Conservation (phyloP, 345 rosid genomes). For the Melaleuca alternifolia region DNA sequence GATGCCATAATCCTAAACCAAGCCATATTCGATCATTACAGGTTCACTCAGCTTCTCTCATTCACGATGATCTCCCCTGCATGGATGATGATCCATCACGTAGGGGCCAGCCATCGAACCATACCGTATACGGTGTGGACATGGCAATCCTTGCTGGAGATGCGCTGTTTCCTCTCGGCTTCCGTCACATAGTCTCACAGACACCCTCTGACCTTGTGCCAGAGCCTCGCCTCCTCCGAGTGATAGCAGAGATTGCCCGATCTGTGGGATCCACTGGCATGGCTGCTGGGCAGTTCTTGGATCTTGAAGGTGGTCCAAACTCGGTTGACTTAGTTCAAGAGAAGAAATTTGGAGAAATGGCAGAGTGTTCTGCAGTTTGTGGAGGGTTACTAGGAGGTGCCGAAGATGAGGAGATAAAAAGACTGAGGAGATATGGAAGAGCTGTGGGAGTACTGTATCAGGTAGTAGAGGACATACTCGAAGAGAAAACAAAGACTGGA, state of each 20-base stretch:
- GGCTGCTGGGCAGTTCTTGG: constrained; percentile 96
- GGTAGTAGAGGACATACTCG: constrained; percentile 59
- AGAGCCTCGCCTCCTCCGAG: constrained; percentile 44
- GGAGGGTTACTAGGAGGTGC: constrained; percentile 93
- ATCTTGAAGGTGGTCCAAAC: constrained; percentile 68
- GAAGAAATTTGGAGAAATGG: constrained; percentile 87
- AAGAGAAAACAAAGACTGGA: constrained; percentile 11
- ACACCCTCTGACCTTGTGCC: constrained; percentile 72
- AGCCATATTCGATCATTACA: constrained; percentile 5
- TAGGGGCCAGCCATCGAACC: constrained; percentile 89
- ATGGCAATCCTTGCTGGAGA: constrained; percentile 96
- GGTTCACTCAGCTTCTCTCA: constrained; percentile 88
- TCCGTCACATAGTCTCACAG: constrained; percentile 71
- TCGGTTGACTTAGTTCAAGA: constrained; percentile 56
- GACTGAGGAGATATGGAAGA: constrained; percentile 72
- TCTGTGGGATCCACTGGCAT: constrained; percentile 89
- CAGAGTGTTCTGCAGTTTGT: constrained; percentile 88
- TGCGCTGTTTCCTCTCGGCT: constrained; percentile 91
- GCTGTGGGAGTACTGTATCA: constrained; percentile 84
- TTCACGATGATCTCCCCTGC: constrained; percentile 92
- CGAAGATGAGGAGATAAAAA: constrained; percentile 50
- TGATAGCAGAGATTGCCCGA: constrained; percentile 86
- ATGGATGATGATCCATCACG: constrained; percentile 86
- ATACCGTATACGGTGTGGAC: constrained; percentile 56
- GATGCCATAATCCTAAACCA: neutral